Evolutionary conservation across 208 protist genomes (phyloP), one percentile per base, ranked within the genome.

Genomic region (Leishmania lainsoni): DNA sequence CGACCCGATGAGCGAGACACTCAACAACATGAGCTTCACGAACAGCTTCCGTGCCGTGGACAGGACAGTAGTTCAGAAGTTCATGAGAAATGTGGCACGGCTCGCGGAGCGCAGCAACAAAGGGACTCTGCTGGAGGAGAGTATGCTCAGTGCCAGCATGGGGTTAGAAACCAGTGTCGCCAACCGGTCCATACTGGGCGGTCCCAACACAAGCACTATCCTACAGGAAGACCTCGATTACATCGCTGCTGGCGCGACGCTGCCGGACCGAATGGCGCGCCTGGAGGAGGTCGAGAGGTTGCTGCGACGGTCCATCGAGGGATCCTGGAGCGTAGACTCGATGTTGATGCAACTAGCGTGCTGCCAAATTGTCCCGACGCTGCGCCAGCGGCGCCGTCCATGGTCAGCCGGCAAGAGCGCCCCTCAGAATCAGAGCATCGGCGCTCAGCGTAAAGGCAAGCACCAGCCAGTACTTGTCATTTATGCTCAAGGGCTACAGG

Each of bases 1-100:
- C 66, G 76, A 78, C 49, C 78, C 73, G 2, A 69, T 81, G 52
- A 76, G 59, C 52, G 63, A 58, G 32, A 75, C 89, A 2, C 81
- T 89, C 61, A 81, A 80, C 72, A 90, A 86, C 73, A 89, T 93
- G 83, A 93, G 87, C 76, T 91, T 96, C 73, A 95, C 93, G 20
- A 97, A 97, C 81, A 89, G 88, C 77, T 87, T 92, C 72, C 75
- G 76, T 74, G 88, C 93, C 48, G 91, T 97, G 39, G 83, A 90
- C 63, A 75, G 86, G 52, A 81, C 51, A 35, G 83, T 85, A 8
- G 84, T 97, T 72, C 81, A 84, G 5, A 45, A 75, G 14, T 97
- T 97, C 80, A 79, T 94, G 56, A 83, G 86, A 58, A 84, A 51
- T 29, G 76, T 97, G 35, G 75, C 83, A 17, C 86, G 90, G 56